Base-by-base conservation (phyloP, 768 basidiomycete genomes). In the Tremella fuciformis region DNA sequence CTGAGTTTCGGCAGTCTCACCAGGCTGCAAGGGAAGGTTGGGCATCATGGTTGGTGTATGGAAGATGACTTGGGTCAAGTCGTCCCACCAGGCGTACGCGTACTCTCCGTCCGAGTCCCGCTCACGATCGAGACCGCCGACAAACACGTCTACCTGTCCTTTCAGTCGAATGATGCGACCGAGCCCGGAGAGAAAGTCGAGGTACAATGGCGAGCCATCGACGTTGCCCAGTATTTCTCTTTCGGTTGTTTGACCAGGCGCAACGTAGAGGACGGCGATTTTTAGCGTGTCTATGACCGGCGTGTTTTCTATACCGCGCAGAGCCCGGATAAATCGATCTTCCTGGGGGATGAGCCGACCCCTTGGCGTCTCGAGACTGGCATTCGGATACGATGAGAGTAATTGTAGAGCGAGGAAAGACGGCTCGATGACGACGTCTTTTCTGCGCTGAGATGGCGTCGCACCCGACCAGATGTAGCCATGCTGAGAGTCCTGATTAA, bases 11-110 rank as follows among this genome's bases (percentile, higher is more conserved):
- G 48, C 48, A 6, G 48, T 22, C 2, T 58, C 60, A 11, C 29
- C 29, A 11, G 29, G 6, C 29, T 34, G 29, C 4, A 34, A 11
- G 29, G 29, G 29, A 13, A 51, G 48, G 54, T 85, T 88, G 2
- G 96, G 96, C 94, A 98, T 98, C 81, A 99, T 86, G 1, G 96
- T 98, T 8, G 94, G 89, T 2, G 91, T 88, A 77, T 98, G 96
- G 75, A 89, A 99, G 54, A 97, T 82, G 60, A 96, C 85, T 73
- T 98, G 93, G 3, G 88, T 86, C 50, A 97, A 92, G 70, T 97
- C 92, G 75, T 98, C 92, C 90, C 93, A 96, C 93, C 94, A 99
- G 0, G 93, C 91, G 73, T 98, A 98, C 0, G 94, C 90, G 71
- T 93, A 96, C 76, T 92, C 88, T 13, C 96, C 96, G 70, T 99